Percentiles rank a stretch among this genome's conserved stretches.
Conservation (phyloP, 306 rosid genomes). For the Glycine soja region DNA sequence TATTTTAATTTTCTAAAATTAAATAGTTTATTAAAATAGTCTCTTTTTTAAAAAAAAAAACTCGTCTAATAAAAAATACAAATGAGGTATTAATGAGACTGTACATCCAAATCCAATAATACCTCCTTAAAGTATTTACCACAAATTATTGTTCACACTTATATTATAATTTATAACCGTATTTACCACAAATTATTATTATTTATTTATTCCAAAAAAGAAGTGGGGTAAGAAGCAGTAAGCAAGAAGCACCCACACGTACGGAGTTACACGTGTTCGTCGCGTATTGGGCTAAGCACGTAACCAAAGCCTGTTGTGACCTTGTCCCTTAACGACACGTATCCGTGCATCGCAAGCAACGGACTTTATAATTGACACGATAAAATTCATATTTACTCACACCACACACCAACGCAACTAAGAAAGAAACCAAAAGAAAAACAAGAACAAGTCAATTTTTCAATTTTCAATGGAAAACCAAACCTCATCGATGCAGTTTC, state of each 20-base stretch:
- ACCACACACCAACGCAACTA: neutral
- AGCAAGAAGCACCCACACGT: neutral
- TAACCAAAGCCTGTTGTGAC: slow-evolving; percentile 1
- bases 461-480: slow-evolving; percentile 49
- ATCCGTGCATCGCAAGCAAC: slow-evolving; percentile 42
- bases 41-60: no score
- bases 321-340: neutral
- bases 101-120: no score
- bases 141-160: neutral
- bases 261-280: slow-evolving; percentile 23
- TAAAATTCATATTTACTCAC: neutral
- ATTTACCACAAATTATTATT: neutral
- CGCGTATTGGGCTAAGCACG: slow-evolving; percentile 41
- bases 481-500: slow-evolving; percentile 50
- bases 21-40: neutral
- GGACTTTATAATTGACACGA: neutral
- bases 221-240: no score
- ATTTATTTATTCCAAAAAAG: no score
- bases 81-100: no score
- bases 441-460: neutral
- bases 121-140: neutral
- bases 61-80: no score
- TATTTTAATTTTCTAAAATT: neutral
- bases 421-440: no score
- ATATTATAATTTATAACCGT: no score